A percentile compares a stretch with the other conserved stretches of the same genome.
These are phyloP conservation scores for Thielaviopsis euricoi DNA, from an alignment of 2,329 filamentous ascomycete species.

Conservation along the genomic window DNA sequence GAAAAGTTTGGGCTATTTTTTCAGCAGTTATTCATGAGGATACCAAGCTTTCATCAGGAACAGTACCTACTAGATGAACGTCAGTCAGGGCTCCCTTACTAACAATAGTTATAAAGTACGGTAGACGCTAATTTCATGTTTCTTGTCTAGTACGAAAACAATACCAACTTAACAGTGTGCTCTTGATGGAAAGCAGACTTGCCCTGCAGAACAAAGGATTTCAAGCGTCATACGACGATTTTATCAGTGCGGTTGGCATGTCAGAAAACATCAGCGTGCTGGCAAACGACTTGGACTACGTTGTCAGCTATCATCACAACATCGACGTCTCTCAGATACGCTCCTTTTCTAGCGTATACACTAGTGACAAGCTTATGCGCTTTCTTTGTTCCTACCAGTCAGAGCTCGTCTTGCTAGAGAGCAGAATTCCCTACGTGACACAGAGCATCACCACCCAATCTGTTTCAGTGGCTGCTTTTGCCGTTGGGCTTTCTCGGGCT, in stretches of 20 bases:
- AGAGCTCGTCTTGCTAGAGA: neutral
- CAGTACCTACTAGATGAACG: too few relatives aligned
- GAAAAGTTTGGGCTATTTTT: too few relatives aligned
- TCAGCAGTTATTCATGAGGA: too few relatives aligned
- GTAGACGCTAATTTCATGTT: too few relatives aligned
- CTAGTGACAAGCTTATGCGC: neutral
- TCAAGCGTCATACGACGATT: neutral
- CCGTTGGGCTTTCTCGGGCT: neutral
- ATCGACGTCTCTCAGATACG: neutral
- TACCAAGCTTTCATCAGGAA: too few relatives aligned
- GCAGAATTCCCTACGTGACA: neutral
- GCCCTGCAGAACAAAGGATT: neutral
- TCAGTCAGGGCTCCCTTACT: too few relatives aligned
- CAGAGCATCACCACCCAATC: neutral
- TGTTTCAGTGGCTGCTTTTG: neutral
- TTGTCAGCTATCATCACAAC: neutral
- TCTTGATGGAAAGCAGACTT: neutral
- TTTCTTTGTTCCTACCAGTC: neutral
- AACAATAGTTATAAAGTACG: too few relatives aligned
- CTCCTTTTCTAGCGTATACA: neutral
- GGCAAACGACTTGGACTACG: neutral
- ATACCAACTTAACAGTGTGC: too few relatives aligned
- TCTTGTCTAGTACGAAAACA: too few relatives aligned
- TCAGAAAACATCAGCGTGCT: neutral
- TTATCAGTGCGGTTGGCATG: neutral